These are phyloP conservation scores for Salicornia ramosissima DNA, from an alignment of 148 eudicot species.

Conservation along the genomic window DNA sequence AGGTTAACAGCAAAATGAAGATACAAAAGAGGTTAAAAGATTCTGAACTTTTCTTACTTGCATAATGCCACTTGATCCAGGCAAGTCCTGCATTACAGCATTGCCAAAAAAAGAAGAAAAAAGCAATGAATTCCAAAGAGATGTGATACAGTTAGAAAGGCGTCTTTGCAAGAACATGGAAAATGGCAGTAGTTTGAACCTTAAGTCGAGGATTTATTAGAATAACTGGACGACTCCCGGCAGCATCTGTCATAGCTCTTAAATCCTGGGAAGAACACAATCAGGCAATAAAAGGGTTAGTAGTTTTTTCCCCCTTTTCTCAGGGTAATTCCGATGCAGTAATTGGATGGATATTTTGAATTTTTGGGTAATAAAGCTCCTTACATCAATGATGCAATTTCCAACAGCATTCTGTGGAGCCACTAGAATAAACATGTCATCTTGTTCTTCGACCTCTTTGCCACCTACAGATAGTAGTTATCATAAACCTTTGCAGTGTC, in stretches of 20 bases:
- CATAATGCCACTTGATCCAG: conserved; percentile 94
- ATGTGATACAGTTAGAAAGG: background rate
- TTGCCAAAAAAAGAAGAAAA: too few species aligned
- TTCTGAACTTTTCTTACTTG: conserved; percentile 54
- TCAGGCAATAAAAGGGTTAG: background rate
- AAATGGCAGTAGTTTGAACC: conserved; percentile 40
- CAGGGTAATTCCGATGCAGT: background rate
- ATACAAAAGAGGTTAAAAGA: too few species aligned
- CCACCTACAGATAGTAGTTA: conserved; percentile 44
- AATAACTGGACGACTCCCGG: conserved; percentile 89
- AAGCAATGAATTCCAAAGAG: background rate
- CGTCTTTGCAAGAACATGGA: background rate
- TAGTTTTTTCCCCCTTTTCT: too few species aligned
- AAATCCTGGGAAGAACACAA: conserved; percentile 54
- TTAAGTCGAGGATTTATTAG: conserved; percentile 87
- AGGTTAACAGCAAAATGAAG: background rate
- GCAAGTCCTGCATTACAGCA: conserved; percentile 66
- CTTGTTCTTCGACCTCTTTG: conserved; percentile 79
- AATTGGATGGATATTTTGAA: background rate
- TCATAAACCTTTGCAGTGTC: background rate
- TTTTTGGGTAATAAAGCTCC: conserved; percentile 14
- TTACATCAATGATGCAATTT: conserved; percentile 90
- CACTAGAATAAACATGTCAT: conserved; percentile 89
- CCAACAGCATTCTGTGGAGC: conserved; percentile 99
- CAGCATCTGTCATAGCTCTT: conserved; percentile 95